phyloP scores from a whole-genome alignment of 441 rosid genomes.

The Lepidium campestre region DNA sequence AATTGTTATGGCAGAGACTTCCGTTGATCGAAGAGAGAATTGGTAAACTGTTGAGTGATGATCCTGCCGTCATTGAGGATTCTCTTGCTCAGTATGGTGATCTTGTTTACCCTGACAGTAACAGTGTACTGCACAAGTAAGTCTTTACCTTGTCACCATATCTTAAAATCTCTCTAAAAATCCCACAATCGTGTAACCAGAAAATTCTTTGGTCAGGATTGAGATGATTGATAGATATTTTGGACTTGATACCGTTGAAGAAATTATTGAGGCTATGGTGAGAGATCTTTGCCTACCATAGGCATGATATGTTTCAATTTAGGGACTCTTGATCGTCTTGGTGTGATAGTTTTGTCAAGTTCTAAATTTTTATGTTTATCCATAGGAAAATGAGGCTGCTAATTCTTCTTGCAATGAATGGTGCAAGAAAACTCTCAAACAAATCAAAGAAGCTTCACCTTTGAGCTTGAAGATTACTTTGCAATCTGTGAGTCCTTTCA shows the following conservation, averaged over 20 bases:
- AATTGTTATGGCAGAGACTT: constrained; percentile 54
- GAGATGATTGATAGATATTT: constrained; percentile 75
- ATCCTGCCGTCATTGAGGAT: constrained; percentile 58
- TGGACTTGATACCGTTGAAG: constrained; percentile 78
- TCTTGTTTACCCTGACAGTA: constrained; percentile 66
- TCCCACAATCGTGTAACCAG: constrained; percentile 2
- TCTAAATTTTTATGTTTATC: not conserved
- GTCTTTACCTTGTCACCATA: not conserved
- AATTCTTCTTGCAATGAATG: constrained; percentile 48
- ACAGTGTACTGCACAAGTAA: constrained; percentile 62
- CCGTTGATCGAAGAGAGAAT: constrained; percentile 68
- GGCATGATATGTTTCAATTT: not conserved
- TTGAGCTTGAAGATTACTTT: constrained; percentile 79
- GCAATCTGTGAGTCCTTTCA: constrained; percentile 50
- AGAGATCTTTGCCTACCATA: constrained; percentile 23
- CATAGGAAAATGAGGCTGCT: constrained; percentile 56
- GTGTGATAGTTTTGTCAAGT: not conserved
- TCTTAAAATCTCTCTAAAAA: not conserved
- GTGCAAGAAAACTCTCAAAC: constrained; percentile 46
- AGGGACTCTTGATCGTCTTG: not conserved
- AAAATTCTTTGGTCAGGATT: constrained; percentile 42
- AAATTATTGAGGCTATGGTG: constrained; percentile 71
- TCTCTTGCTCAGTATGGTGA: constrained; percentile 88
- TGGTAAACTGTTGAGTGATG: constrained; percentile 77
- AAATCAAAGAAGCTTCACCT: constrained; percentile 79